Base-by-base conservation (phyloP, 139 green algal genomes). In the Picochlorum sp. region DNA sequence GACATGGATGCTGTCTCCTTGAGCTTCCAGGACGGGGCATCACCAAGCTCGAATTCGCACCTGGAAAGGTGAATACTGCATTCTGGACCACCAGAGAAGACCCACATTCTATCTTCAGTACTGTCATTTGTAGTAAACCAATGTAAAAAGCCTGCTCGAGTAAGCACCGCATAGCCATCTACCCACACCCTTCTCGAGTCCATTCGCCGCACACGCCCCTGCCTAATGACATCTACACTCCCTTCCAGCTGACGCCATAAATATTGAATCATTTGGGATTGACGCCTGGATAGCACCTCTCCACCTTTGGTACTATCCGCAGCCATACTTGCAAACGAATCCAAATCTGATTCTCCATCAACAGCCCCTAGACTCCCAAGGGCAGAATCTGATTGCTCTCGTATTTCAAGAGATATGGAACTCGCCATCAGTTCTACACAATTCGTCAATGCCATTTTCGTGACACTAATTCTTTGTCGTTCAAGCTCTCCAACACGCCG, bases 191-290 rank as follows among this genome's bases (percentile, higher is more conserved):
- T 68, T 11, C 11, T 47, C 15, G 64, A 15, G 23, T 84, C 63
- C 71, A 71, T 82, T 2, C 72, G 56, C 45, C 86, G 68, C 72
- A 92, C 83, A 16, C 64, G 58, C 5, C 85, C 85, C n/a, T 67
- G 75, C 57, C 73, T 63, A n/a, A 83, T 49, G 47, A 89, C 89
- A 57, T 92, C 84, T 4, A 78, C 75, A 58, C 74, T 86, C 59
- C 64, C 78, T 55, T 87, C 77, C 50, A 91, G 76, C 68, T 91
- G 81, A 34, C 76, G 57, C 9, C 64, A 76, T 2, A 85, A 73
- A 6, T 52, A 30, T 23, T 78, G 70, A 45, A 91, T 54, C 0
- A 65, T 66, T 34, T 85, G 67, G 3, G 69, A 62, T 67, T 92
- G 85, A 15, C 77, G 73, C 15, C 54, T 63, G 0, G 78, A 80